Conservation (phyloP, 2,329 filamentous ascomycete genomes). For the Ascochyta viciae-villosae region DNA sequence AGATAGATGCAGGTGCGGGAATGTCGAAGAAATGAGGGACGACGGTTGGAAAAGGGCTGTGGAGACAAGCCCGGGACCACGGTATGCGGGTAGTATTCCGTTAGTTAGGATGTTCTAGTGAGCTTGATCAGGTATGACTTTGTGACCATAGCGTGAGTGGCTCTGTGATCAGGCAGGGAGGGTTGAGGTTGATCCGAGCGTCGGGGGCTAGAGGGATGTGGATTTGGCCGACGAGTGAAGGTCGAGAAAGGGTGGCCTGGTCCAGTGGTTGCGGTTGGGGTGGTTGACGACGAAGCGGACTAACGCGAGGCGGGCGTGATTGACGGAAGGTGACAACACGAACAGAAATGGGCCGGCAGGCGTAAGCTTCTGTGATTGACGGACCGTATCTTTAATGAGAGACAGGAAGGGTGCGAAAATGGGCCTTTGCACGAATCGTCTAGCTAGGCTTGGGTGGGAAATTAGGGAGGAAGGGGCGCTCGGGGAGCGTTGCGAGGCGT, state of each 20-base stretch:
- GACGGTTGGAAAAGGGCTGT: conserved; percentile 51
- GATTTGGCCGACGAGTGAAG: conserved; percentile 31
- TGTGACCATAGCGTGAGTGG: conserved; percentile 49
- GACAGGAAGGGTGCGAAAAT: conserved; percentile 35
- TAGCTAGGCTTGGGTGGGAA: conserved; percentile 41
- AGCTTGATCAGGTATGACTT: conserved; percentile 48
- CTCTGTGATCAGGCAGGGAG: conserved; percentile 46
- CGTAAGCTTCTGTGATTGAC: conserved; percentile 37
- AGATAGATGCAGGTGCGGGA: conserved; percentile 46
- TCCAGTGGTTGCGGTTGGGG: conserved; percentile 24
- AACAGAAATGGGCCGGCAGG: conserved; percentile 28
- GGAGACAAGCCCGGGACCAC: conserved; percentile 51
- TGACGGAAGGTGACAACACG: conserved; percentile 29
- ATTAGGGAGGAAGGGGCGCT: conserved; percentile 48
- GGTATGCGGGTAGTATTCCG: conserved; percentile 52
- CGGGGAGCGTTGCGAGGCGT: conserved; percentile 41
- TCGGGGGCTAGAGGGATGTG: conserved; percentile 46
- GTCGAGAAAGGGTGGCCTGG: conserved; percentile 33
- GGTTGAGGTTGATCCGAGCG: conserved; percentile 46
- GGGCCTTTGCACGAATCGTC: conserved; percentile 49
- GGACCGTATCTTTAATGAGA: conserved; percentile 35
- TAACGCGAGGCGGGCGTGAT: conserved; percentile 34
- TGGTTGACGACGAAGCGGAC: conserved; percentile 30
- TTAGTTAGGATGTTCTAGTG: conserved; percentile 49
- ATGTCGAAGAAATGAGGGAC: conserved; percentile 51